Evolutionary conservation across 2,329 filamentous ascomycete genomes (phyloP), one percentile per base, ranked within the genome.

Genomic region (Colletotrichum truncatum): DNA sequence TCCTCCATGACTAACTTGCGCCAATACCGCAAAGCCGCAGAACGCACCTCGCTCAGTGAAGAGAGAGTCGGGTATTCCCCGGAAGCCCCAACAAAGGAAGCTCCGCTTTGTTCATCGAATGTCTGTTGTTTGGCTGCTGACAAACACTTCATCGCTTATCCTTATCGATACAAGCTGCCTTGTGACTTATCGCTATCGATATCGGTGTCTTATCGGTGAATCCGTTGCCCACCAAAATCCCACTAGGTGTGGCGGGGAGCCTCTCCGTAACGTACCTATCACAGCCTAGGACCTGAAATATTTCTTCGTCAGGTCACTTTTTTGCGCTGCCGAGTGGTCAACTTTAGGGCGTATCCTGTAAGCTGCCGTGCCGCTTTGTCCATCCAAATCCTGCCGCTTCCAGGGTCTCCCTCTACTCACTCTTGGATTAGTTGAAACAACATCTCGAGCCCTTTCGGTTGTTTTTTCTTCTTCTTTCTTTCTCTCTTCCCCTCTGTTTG

Each of bases 61-160:
- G 16, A 30, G 7, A 46, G 54, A 26, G 56, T 52, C 21, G 63
- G 57, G 10, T 56, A 45, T 56, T 62, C 26, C 36, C 57, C 63
- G 63, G 63, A 66, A 63, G 49, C 34, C 28, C 63, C 63, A 41
- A 65, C 62, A 65, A 62, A 11, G 57, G 62, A 62, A 65, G 57
- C 57, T 62, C 62, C 57, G 62, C 49, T 38, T n/a, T n/a, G n/a
- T n/a, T n/a, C n/a, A n/a, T n/a, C n/a, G n/a, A n/a, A n/a, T n/a
- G n/a, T n/a, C n/a, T n/a, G 16, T 21, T 32, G 16, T 32, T 51
- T 51, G 25, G 12, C 11, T 43, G 39, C 55, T 51, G 45, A 34
- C 32, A 38, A 16, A 48, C 16, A 43, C 16, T 43, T 43, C 39
- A 28, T 49, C 12, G 12, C 55, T 11, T 39, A 38, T 49, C 21